phyloP scores from a whole-genome alignment of 2,329 filamentous ascomycete species.

The Monascus ruber region DNA sequence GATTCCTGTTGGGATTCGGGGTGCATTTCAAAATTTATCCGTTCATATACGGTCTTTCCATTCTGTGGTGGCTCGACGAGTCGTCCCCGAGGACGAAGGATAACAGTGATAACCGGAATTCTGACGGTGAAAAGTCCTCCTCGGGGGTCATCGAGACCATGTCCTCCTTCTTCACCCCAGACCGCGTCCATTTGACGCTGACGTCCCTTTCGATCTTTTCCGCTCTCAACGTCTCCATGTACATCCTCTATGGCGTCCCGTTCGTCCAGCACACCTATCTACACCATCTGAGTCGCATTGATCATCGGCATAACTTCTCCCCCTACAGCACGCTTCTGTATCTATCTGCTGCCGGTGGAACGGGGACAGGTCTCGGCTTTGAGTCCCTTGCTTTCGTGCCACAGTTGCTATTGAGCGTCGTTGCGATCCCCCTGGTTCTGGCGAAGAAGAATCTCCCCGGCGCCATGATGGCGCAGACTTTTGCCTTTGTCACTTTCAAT shows the following conservation, averaged over 20 bases:
- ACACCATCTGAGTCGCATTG: slow-evolving; percentile 83
- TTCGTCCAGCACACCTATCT: slow-evolving; percentile 87
- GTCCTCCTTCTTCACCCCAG: slow-evolving; percentile 17
- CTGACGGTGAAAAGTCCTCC: neutral
- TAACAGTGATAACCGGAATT: neutral
- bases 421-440: slow-evolving; percentile 63
- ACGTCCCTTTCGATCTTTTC: slow-evolving; percentile 64
- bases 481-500: slow-evolving; percentile 95
- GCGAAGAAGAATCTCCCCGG: slow-evolving; percentile 72
- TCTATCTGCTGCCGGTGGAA: slow-evolving; percentile 57
- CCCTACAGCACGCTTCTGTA: slow-evolving; percentile 91
- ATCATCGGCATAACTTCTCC: slow-evolving; percentile 97
- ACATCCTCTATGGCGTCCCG: slow-evolving; percentile 59
- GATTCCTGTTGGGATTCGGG: slow-evolving; percentile 63
- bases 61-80: slow-evolving; percentile 31
- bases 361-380: slow-evolving; percentile 31
- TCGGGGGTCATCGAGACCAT: neutral
- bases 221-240: slow-evolving; percentile 68
- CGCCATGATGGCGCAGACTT: slow-evolving; percentile 88
- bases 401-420: slow-evolving; percentile 67
- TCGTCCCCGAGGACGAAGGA: neutral
- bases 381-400: slow-evolving; percentile 83
- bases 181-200: slow-evolving; percentile 30
- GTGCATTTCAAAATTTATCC: slow-evolving; percentile 99
- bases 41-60: slow-evolving; percentile 72